Evolutionary conservation across 768 basidiomycete genomes (phyloP).

Genomic region (Termitomyces sp.): DNA sequence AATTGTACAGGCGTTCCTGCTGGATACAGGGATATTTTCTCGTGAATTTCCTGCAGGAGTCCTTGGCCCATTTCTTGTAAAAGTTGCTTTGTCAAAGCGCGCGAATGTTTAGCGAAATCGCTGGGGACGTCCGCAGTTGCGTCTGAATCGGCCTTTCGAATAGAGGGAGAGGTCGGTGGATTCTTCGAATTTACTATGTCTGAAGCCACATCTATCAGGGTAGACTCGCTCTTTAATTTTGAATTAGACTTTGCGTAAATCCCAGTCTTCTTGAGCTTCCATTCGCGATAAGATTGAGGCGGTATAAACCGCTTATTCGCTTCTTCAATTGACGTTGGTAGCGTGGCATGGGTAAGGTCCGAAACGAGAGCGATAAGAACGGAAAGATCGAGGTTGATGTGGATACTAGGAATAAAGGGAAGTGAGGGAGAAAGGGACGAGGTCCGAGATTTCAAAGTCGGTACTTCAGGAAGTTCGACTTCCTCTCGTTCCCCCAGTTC

Average conservation of each 20-base stretch:
- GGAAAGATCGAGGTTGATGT: conserved; percentile 80
- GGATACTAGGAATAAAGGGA: conserved; percentile 41
- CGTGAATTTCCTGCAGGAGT: conserved; percentile 57
- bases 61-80: conserved; percentile 66
- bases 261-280: conserved; percentile 41
- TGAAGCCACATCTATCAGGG: not conserved
- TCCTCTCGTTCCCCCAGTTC: conserved; percentile 53
- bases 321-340: conserved; percentile 52
- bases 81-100: conserved; percentile 67
- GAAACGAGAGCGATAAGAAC: conserved; percentile 80
- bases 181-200: not conserved
- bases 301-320: conserved; percentile 62
- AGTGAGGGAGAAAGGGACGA: conserved; percentile 7
- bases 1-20: conserved; percentile 40
- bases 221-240: conserved; percentile 5
- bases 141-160: conserved; percentile 17
- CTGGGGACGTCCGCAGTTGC: conserved; percentile 23
- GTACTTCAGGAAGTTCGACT: conserved; percentile 15
- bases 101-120: conserved; percentile 50
- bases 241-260: conserved; percentile 14
- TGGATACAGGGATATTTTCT: conserved; percentile 29
- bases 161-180: conserved; percentile 7
- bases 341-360: conserved; percentile 68
- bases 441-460: conserved; percentile 3
- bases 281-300: conserved; percentile 48